phyloP scores from a whole-genome alignment of 176 grass and related monocot species.

The Carex parvula region DNA sequence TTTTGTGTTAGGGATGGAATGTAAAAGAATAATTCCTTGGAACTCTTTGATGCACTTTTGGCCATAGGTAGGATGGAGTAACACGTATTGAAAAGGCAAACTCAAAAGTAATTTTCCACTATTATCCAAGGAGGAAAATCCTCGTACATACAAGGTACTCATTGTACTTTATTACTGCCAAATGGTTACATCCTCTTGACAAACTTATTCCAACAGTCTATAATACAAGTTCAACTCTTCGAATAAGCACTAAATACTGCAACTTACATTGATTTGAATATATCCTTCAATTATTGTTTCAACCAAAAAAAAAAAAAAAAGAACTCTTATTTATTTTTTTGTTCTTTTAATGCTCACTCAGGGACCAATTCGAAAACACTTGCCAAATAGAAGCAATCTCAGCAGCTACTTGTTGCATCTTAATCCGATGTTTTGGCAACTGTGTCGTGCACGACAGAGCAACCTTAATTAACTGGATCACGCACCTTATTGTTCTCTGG shows the following conservation, averaged over 20 bases:
- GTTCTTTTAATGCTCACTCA: too few relatives aligned
- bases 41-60: not conserved
- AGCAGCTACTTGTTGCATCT: constrained; percentile 28
- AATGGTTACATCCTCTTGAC: not conserved
- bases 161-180: not conserved
- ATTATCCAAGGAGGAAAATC: not conserved
- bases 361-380: not conserved
- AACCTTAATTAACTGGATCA: constrained; percentile 33
- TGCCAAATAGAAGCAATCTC: constrained; percentile 20
- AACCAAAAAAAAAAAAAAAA: not conserved
- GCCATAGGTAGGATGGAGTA: not conserved
- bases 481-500: constrained; percentile 12
- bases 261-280: not conserved
- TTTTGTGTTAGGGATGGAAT: not conserved
- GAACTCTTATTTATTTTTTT: too few relatives aligned
- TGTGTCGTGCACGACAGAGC: constrained; percentile 29
- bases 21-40: not conserved
- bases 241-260: not conserved
- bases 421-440: constrained; percentile 23
- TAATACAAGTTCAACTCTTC: not conserved
- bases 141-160: not conserved
- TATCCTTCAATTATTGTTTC: not conserved
- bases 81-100: not conserved
- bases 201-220: not conserved
- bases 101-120: not conserved